These are phyloP conservation scores for Eimeria maxima DNA, from an alignment of 169 alveolate genomes.

Conservation along the genomic window DNA sequence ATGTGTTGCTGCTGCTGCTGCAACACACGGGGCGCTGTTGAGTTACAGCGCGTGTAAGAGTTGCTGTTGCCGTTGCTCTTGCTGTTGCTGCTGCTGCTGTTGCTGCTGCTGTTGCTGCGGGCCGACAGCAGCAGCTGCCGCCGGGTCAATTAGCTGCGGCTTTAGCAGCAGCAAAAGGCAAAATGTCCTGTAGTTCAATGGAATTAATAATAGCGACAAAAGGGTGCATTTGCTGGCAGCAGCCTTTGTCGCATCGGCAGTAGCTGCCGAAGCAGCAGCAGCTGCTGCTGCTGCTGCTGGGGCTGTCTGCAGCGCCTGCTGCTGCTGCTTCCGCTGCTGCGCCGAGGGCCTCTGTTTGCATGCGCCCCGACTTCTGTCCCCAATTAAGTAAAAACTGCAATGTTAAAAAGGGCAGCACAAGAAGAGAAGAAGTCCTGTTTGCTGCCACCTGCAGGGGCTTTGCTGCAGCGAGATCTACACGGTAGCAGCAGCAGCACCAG, in stretches of 20 bases:
- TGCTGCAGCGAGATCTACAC: background rate
- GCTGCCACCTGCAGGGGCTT: background rate
- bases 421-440: no score
- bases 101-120: constrained; percentile 58
- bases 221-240: background rate
- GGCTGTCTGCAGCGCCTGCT: constrained; percentile 44
- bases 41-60: background rate
- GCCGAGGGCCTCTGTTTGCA: background rate
- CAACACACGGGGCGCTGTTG: background rate
- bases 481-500: background rate
- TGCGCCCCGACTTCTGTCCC: constrained; percentile 7
- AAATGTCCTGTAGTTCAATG: background rate
- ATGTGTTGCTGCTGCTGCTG: constrained; percentile 44
- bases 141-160: background rate
- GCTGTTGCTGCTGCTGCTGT: constrained; percentile 38
- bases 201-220: background rate
- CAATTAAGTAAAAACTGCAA: background rate
- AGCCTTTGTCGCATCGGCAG: background rate
- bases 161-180: background rate
- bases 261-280: background rate
- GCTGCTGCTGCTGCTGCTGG: constrained; percentile 51
- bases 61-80: background rate
- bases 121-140: constrained; percentile 6
- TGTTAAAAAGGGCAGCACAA: background rate
- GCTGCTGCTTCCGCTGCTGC: constrained; percentile 23